Percentiles rank a stretch among this genome's conserved stretches.
phyloP scores from a whole-genome alignment of 148 eudicot genomes.

The Beta vulgaris region DNA sequence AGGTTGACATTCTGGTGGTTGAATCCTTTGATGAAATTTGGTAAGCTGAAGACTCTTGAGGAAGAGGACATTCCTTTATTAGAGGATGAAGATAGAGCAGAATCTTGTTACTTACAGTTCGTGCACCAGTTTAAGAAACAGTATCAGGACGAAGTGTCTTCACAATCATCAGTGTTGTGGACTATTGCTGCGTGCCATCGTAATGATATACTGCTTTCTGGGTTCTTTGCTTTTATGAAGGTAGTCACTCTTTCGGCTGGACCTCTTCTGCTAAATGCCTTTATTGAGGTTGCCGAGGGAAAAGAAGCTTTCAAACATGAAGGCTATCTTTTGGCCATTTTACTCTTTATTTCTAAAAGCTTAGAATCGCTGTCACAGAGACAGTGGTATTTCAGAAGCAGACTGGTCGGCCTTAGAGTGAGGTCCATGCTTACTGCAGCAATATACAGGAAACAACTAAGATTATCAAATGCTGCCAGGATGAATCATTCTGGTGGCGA shows the following conservation, averaged over 20 bases:
- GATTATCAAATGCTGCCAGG: conserved; percentile 67
- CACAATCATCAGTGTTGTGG: conserved; percentile 56
- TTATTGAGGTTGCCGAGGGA: conserved; percentile 84
- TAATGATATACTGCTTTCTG: conserved; percentile 70
- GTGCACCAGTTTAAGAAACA: conserved; percentile 40
- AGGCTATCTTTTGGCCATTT: conserved; percentile 56
- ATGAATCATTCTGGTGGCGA: conserved; percentile 74
- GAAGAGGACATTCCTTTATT: conserved; percentile 69
- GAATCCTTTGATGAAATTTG: conserved; percentile 71
- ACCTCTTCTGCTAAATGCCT: conserved; percentile 78
- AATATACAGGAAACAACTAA: conserved; percentile 69
- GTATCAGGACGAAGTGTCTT: conserved; percentile 37
- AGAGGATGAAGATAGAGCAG: conserved; percentile 60
- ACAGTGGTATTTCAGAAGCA: conserved; percentile 70
- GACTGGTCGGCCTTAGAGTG: conserved; percentile 68
- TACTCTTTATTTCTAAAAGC: conserved; percentile 56
- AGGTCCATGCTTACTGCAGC: conserved; percentile 76
- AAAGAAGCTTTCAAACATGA: conserved; percentile 54
- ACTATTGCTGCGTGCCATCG: conserved; percentile 61
- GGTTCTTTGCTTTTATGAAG: conserved; percentile 73
- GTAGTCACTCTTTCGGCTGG: conserved; percentile 69
- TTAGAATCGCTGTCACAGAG: conserved; percentile 72
- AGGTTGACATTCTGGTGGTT: conserved; percentile 82
- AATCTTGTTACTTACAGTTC: conserved; percentile 54
- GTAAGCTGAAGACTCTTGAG: conserved; percentile 62